A percentile compares a stretch with the other conserved stretches of the same genome.
These are phyloP conservation scores for Henningerozyma blattae DNA, from an alignment of 805 yeast genomes.

Conservation along the genomic window DNA sequence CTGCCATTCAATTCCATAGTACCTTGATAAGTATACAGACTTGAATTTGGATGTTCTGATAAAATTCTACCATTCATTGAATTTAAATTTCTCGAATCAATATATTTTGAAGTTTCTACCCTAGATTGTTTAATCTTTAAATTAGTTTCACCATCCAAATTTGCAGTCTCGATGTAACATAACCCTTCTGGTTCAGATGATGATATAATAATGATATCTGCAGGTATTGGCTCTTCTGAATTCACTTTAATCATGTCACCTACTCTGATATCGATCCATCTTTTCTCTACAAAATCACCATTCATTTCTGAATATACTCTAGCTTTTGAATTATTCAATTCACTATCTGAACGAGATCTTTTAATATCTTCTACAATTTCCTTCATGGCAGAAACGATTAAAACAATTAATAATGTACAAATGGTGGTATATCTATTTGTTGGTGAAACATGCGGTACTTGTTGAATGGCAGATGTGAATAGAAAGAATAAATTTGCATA, in stretches of 20 bases:
- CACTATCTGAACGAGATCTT: slow-evolving; percentile 79
- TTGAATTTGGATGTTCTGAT: slow-evolving; percentile 90
- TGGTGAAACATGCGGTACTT: slow-evolving; percentile 93
- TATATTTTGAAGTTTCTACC: slow-evolving; percentile 61
- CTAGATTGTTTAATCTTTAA: slow-evolving; percentile 86
- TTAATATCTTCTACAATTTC: slow-evolving; percentile 86
- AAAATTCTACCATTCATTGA: slow-evolving; percentile 45
- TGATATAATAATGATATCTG: slow-evolving; percentile 72
- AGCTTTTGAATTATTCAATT: slow-evolving; percentile 68
- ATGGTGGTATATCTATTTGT: slow-evolving; percentile 93
- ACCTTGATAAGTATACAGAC: slow-evolving; percentile 91
- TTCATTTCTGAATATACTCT: slow-evolving; percentile 44
- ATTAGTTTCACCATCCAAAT: slow-evolving; percentile 95
- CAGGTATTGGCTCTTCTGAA: slow-evolving; percentile 88
- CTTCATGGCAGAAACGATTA: slow-evolving; percentile 83
- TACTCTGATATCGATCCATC: slow-evolving; percentile 81
- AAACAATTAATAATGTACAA: slow-evolving; percentile 76
- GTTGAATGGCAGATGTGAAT: slow-evolving; percentile 88
- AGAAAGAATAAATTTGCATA: slow-evolving; percentile 91
- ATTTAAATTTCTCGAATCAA: slow-evolving; percentile 50
- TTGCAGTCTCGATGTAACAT: slow-evolving; percentile 95
- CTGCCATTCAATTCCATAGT: slow-evolving; percentile 46
- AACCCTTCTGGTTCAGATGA: slow-evolving; percentile 98
- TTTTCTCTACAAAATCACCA: slow-evolving; percentile 52
- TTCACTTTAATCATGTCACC: slow-evolving; percentile 83